Conservation (phyloP, 345 rosid genomes). For the Mallotus nudiflorus region DNA sequence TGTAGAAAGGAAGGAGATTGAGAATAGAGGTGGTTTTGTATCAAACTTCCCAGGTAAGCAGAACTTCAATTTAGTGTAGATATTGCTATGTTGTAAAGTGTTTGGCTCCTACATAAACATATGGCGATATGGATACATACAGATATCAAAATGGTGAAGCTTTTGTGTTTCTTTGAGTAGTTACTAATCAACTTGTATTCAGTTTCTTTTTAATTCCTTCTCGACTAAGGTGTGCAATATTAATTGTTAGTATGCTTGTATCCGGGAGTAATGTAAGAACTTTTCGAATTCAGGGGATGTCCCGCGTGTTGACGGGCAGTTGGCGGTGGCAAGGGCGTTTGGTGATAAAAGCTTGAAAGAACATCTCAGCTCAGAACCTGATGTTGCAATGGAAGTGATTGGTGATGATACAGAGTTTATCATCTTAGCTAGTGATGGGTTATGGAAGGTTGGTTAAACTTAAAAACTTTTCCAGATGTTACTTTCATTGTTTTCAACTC, state of each 20-base stretch:
- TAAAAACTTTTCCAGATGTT: conserved; percentile 11
- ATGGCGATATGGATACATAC: no score
- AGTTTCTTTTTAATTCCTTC: background rate
- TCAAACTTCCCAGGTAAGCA: conserved; percentile 79
- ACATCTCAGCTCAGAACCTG: conserved; percentile 92
- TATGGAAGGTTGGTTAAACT: conserved; percentile 70
- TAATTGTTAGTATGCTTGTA: background rate
- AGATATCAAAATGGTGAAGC: background rate
- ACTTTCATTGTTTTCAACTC: background rate
- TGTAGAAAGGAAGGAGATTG: conserved; percentile 61
- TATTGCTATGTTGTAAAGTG: background rate
- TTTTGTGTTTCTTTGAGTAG: conserved; percentile 3
- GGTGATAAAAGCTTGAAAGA: conserved; percentile 86
- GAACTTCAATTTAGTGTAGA: background rate
- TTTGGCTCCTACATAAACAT: background rate
- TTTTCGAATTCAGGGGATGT: conserved; percentile 67
- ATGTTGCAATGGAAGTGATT: conserved; percentile 53
- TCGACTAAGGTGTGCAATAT: background rate
- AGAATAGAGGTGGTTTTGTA: conserved; percentile 86
- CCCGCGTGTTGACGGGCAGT: conserved; percentile 85
- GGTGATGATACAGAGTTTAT: conserved; percentile 63
- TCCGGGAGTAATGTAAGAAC: background rate
- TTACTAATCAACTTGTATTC: background rate
- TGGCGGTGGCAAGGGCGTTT: conserved; percentile 95
- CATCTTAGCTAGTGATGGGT: conserved; percentile 87